phyloP scores from a whole-genome alignment of 176 grass and related monocot species.

The Lolium perenne region DNA sequence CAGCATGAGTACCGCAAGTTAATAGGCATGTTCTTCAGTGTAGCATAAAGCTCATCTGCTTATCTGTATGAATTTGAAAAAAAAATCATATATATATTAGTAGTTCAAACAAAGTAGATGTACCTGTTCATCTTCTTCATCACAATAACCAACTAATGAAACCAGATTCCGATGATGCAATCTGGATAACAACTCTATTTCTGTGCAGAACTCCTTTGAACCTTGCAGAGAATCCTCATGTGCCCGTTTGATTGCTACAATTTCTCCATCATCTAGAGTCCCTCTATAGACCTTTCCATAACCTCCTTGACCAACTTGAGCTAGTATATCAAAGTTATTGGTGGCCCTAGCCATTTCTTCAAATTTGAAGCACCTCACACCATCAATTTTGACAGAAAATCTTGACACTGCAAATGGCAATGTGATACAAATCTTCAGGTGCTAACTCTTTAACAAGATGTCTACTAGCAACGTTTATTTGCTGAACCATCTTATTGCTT shows the following conservation, averaged over 20 bases:
- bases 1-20: not conserved
- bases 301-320: constrained; percentile 93
- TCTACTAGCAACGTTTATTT: not conserved
- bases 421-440: constrained; percentile 34
- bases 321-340: constrained; percentile 66
- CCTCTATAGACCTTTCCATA: constrained; percentile 94
- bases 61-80: not conserved
- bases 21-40: not conserved
- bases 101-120: constrained; percentile 37
- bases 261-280: constrained; percentile 70
- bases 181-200: constrained; percentile 93
- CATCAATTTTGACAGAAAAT: constrained; percentile 82
- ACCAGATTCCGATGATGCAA: constrained; percentile 97
- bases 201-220: constrained; percentile 90
- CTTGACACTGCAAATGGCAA: constrained; percentile 57
- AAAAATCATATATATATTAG: constrained; percentile 20
- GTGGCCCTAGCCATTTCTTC: constrained; percentile 80
- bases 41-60: not conserved
- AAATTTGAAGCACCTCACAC: constrained; percentile 79
- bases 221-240: constrained; percentile 89
- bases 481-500: constrained; percentile 27
- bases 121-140: constrained; percentile 96
- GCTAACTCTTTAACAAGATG: constrained; percentile 10
- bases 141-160: constrained; percentile 84
- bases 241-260: constrained; percentile 95